phyloP scores from a whole-genome alignment of 2,329 filamentous ascomycete species.

The Monosporascus sp. region DNA sequence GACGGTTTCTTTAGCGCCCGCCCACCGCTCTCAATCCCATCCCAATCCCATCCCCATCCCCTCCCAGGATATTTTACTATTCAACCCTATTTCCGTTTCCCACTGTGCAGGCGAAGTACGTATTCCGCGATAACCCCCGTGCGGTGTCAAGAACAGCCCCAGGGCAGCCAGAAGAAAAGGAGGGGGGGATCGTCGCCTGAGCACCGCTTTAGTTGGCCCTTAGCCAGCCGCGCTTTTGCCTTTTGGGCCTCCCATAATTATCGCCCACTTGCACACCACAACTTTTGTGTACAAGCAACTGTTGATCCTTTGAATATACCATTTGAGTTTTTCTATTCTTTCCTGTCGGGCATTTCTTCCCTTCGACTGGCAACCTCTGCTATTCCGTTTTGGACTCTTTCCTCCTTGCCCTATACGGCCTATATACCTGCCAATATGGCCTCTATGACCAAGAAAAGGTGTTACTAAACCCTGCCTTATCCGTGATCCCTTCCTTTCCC shows the following conservation, averaged over 20 bases:
- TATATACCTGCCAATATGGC: conserved; percentile 9
- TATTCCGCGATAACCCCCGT: too few relatives aligned
- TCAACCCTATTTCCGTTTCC: too few relatives aligned
- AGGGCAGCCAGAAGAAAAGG: not conserved
- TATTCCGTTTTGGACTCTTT: not conserved
- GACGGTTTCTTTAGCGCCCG: too few relatives aligned
- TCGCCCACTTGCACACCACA: not conserved
- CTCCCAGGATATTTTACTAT: too few relatives aligned
- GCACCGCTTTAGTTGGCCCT: not conserved
- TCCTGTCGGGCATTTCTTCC: too few relatives aligned
- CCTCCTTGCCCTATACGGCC: not conserved
- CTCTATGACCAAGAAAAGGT: conserved; percentile 21
- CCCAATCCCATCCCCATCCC: too few relatives aligned
- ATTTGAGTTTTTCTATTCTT: too few relatives aligned
- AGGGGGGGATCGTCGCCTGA: not conserved
- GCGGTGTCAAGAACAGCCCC: not conserved
- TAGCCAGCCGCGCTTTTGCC: not conserved
- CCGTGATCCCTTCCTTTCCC: conserved; percentile 1
- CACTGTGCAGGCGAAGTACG: too few relatives aligned
- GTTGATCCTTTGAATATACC: too few relatives aligned
- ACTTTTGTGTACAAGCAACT: not conserved
- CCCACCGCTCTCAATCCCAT: too few relatives aligned
- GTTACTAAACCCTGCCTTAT: conserved; percentile 6
- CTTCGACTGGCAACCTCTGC: not conserved
- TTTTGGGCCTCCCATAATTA: not conserved